Evolutionary conservation across 2,329 filamentous ascomycete species (phyloP).

Genomic region (Ilyonectria mors-panacis): DNA sequence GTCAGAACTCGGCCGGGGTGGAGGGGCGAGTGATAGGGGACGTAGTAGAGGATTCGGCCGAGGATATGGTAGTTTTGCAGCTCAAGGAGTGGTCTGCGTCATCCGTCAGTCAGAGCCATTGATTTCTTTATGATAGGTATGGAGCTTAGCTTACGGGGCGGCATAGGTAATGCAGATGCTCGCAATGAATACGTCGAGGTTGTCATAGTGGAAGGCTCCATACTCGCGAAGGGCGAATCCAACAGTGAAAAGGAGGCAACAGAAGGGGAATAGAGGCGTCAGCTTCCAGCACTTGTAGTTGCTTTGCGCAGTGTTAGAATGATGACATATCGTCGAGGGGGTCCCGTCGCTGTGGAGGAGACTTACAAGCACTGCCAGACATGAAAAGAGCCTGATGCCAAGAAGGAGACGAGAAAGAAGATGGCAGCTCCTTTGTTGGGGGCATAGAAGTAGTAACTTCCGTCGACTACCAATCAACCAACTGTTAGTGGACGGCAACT

Average conservation of each 20-base stretch:
- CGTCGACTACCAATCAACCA: constrained; percentile 51
- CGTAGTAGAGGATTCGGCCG: constrained; percentile 69
- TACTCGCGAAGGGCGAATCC: constrained; percentile 66
- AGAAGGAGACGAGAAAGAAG: constrained; percentile 62
- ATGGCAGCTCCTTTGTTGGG: constrained; percentile 64
- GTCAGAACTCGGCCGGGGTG: constrained; percentile 61
- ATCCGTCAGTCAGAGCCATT: not conserved
- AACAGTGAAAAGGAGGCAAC: constrained; percentile 66
- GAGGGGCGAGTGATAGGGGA: constrained; percentile 70
- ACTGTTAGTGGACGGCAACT: not conserved
- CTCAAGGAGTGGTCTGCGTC: constrained; percentile 68
- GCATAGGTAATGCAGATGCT: constrained; percentile 55
- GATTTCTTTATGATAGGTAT: not conserved
- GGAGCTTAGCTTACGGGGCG: constrained; percentile 48
- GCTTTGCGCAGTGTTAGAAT: constrained; percentile 49
- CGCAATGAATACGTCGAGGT: constrained; percentile 52
- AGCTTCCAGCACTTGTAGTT: constrained; percentile 71
- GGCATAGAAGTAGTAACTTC: constrained; percentile 63
- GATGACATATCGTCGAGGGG: not conserved
- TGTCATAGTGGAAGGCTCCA: constrained; percentile 51
- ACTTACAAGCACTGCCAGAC: constrained; percentile 64
- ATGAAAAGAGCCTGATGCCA: constrained; percentile 56
- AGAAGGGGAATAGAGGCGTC: constrained; percentile 68
- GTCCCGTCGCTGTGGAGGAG: not conserved
- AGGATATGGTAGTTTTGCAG: constrained; percentile 75